These are phyloP conservation scores for Dactylonectria estremocensis DNA, from an alignment of 2,329 filamentous ascomycete genomes.

Conservation along the genomic window DNA sequence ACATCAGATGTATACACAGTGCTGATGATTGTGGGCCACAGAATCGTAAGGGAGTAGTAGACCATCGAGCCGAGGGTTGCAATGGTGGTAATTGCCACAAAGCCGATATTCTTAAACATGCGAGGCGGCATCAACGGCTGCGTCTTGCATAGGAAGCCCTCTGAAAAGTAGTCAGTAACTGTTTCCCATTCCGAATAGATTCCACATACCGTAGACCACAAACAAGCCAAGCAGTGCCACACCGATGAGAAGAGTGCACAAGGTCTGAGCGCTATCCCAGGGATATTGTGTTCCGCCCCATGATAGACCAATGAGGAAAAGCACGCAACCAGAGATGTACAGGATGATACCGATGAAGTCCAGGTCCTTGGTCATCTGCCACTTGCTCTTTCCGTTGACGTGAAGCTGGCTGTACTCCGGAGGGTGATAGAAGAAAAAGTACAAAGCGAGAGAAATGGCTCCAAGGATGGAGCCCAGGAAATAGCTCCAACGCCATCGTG, in stretches of 20 bases:
- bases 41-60: conserved; percentile 60
- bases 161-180: conserved; percentile 38
- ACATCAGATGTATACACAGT: conserved; percentile 56
- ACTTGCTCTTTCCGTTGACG: conserved; percentile 52
- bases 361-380: conserved; percentile 58
- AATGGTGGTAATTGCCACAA: conserved; percentile 56
- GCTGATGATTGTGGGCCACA: conserved; percentile 60
- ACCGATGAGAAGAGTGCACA: conserved; percentile 56
- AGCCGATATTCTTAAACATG: conserved; percentile 58
- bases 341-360: conserved; percentile 63
- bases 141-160: conserved; percentile 53
- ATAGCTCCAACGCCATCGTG: conserved; percentile 65
- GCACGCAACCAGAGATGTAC: conserved; percentile 57
- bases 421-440: conserved; percentile 62
- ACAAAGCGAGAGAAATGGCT: conserved; percentile 56
- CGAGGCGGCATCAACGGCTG: conserved; percentile 59
- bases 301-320: conserved; percentile 61
- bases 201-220: conserved; percentile 52
- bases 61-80: conserved; percentile 60
- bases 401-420: conserved; percentile 62
- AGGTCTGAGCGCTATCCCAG: conserved; percentile 58
- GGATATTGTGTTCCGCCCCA: conserved; percentile 59
- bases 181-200: not conserved
- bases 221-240: conserved; percentile 54
- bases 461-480: conserved; percentile 63